These are phyloP conservation scores for Sugiyamaella sp. DNA, from an alignment of 1,139 yeast species.

Conservation along the genomic window DNA sequence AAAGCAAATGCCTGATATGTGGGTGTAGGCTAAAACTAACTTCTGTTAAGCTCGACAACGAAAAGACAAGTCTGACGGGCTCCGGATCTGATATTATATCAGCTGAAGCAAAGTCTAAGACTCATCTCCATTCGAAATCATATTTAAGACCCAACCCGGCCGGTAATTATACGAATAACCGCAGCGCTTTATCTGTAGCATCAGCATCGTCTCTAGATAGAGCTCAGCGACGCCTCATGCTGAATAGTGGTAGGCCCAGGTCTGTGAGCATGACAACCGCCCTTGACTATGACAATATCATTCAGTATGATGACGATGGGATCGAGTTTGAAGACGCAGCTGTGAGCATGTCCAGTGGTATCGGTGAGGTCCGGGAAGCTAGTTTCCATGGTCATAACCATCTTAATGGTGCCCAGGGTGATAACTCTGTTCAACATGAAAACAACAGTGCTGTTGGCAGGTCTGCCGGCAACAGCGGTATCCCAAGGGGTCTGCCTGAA, in stretches of 20 bases:
- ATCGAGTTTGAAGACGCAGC: background rate
- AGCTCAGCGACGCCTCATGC: background rate
- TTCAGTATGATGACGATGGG: slow-evolving; percentile 8
- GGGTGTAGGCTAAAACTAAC: background rate
- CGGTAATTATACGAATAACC: background rate
- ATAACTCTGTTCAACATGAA: too few relatives aligned
- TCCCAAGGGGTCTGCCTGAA: background rate
- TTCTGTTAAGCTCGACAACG: background rate
- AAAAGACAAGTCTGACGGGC: background rate
- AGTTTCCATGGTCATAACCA: background rate
- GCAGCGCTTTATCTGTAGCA: slow-evolving; percentile 1
- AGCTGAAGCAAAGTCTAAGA: background rate
- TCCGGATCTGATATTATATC: background rate
- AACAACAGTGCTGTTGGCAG: background rate
- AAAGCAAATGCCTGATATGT: background rate
- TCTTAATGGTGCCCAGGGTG: too few relatives aligned
- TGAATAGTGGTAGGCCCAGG: background rate
- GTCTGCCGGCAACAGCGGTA: background rate
- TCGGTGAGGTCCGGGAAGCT: background rate
- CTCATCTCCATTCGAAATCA: background rate
- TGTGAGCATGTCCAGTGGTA: background rate
- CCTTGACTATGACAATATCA: slow-evolving; percentile 6
- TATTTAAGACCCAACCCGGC: background rate
- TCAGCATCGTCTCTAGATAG: slow-evolving; percentile 12
- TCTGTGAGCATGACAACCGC: slow-evolving; percentile 10